Percentiles rank a stretch among this genome's conserved stretches.
phyloP scores from a whole-genome alignment of 805 yeast genomes.

The Wickerhamiella azyma region DNA sequence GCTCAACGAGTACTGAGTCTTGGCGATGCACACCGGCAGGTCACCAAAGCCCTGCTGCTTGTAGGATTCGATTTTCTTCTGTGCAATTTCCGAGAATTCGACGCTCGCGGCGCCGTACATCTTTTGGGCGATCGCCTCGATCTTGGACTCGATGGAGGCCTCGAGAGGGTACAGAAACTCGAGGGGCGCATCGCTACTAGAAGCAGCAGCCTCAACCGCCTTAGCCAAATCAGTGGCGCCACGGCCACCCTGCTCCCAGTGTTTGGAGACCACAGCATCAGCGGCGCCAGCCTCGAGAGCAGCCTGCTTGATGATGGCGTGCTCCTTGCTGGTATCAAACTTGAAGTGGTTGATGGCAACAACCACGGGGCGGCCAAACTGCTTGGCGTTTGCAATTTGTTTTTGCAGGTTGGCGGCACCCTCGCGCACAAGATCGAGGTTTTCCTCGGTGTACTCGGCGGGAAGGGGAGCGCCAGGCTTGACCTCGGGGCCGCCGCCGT shows the following conservation, averaged over 20 bases:
- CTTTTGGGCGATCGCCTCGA: slow-evolving; percentile 62
- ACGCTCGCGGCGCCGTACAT: slow-evolving; percentile 90
- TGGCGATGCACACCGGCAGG: slow-evolving; percentile 91
- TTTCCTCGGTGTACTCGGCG: slow-evolving; percentile 65
- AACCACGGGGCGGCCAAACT: slow-evolving; percentile 81
- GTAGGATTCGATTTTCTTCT: slow-evolving; percentile 66
- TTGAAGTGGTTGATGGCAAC: slow-evolving; percentile 87
- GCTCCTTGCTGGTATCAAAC: slow-evolving; percentile 69
- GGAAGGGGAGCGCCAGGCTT: slow-evolving; percentile 88
- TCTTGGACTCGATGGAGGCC: slow-evolving; percentile 61
- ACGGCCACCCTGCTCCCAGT: slow-evolving; percentile 90
- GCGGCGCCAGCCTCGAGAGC: slow-evolving; percentile 81
- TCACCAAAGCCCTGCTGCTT: slow-evolving; percentile 78
- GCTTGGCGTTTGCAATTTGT: slow-evolving; percentile 75
- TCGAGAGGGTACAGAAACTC: slow-evolving; percentile 58
- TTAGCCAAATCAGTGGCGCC: slow-evolving; percentile 79
- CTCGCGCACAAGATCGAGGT: slow-evolving; percentile 56
- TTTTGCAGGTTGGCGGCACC: slow-evolving; percentile 86
- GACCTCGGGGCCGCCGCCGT: slow-evolving; percentile 95
- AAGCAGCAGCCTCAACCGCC: slow-evolving; percentile 62
- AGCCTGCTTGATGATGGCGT: slow-evolving; percentile 61
- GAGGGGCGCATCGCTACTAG: slow-evolving; percentile 35
- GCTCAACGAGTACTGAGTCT: slow-evolving; percentile 91
- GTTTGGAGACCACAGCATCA: slow-evolving; percentile 81
- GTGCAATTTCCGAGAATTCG: slow-evolving; percentile 72